Conservation (phyloP, 1,284 basidiomycete species). For the Quambalaria eucalypti region DNA sequence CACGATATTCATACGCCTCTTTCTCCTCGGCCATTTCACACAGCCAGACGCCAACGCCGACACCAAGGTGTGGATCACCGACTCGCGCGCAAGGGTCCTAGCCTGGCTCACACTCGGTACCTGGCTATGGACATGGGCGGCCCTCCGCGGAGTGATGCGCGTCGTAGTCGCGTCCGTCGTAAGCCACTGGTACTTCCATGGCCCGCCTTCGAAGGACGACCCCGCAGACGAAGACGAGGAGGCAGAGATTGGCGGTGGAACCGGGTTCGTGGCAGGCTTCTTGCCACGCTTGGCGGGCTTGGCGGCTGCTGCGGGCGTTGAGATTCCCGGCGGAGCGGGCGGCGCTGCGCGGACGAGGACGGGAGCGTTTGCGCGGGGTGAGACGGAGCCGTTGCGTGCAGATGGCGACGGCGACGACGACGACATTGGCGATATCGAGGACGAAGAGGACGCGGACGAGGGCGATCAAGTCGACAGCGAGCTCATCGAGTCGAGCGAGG, state of each 20-base stretch:
- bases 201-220: constrained; percentile 53
- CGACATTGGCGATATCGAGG: background rate
- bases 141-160: constrained; percentile 69
- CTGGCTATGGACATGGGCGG: constrained; percentile 86
- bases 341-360: too few species aligned
- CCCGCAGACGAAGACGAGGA: background rate
- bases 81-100: constrained; percentile 72
- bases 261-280: too few species aligned
- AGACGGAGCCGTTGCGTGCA: too few species aligned
- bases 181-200: constrained; percentile 81
- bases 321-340: too few species aligned
- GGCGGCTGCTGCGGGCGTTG: too few species aligned
- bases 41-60: constrained; percentile 14
- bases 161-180: constrained; percentile 73
- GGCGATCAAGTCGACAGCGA: constrained; percentile 9
- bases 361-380: background rate
- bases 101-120: constrained; percentile 61
- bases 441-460: constrained; percentile 10
- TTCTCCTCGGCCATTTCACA: constrained; percentile 48
- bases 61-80: constrained; percentile 61
- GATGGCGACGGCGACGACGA: constrained; percentile 2
- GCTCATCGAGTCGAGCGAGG: constrained; percentile 5
- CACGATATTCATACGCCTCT: constrained; percentile 64
- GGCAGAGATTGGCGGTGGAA: background rate
- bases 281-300: too few species aligned